These are phyloP conservation scores for Capronia coronata DNA, from an alignment of 2,329 filamentous ascomycete genomes.

Conservation along the genomic window DNA sequence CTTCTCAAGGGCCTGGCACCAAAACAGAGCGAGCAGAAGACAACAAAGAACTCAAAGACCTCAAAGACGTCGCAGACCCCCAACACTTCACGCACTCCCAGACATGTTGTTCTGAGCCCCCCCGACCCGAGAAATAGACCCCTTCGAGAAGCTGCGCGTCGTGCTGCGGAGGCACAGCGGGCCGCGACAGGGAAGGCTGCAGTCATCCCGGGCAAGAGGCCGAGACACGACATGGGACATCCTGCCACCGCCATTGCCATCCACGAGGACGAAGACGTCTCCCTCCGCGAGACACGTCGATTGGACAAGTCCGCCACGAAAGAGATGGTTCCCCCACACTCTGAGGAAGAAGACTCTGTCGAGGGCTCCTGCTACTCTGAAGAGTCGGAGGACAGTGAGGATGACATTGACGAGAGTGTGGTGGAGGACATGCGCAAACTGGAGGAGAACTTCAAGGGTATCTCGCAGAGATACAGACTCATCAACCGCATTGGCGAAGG, in stretches of 20 bases:
- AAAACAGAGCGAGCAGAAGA: slow-evolving; percentile 12
- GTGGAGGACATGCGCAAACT: slow-evolving; percentile 82
- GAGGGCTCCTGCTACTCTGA: slow-evolving; percentile 17
- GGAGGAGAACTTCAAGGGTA: slow-evolving; percentile 72
- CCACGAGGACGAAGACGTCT: slow-evolving; percentile 23
- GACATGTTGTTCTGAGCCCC: slow-evolving; percentile 11
- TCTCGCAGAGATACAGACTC: slow-evolving; percentile 75
- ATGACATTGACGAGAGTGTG: slow-evolving; percentile 49
- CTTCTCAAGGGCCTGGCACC: slow-evolving; percentile 17
- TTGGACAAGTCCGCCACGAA: slow-evolving; percentile 1
- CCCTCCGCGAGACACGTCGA: slow-evolving; percentile 5
- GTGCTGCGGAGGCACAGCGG: slow-evolving; percentile 11
- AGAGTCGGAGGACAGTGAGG: slow-evolving; percentile 34
- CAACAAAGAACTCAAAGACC: slow-evolving; percentile 7
- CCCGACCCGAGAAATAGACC: slow-evolving; percentile 1
- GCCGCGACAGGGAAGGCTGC: slow-evolving; percentile 13
- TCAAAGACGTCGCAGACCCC: neutral
- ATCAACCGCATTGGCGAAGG: slow-evolving; percentile 98
- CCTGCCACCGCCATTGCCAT: slow-evolving; percentile 23
- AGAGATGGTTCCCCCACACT: slow-evolving; percentile 28
- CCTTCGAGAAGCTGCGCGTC: slow-evolving; percentile 6
- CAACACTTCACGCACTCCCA: slow-evolving; percentile 1
- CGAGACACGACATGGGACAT: slow-evolving; percentile 23
- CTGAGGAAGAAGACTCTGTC: slow-evolving; percentile 32
- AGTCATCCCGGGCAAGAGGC: slow-evolving; percentile 14